Base-by-base conservation (phyloP, 164 flowering plant genomes). In the Buxus sempervirens region DNA sequence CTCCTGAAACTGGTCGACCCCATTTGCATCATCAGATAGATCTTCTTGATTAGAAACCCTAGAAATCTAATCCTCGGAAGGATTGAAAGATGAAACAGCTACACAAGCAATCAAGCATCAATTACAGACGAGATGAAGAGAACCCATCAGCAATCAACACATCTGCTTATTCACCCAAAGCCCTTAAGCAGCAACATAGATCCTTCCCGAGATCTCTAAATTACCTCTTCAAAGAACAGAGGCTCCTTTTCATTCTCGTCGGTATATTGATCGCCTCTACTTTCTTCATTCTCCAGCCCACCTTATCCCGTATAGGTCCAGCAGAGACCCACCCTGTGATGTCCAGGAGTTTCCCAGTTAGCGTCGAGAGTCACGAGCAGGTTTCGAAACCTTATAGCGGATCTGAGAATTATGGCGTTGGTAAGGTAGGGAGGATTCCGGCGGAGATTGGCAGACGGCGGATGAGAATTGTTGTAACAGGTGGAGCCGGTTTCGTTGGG, bases 401-500 rank as follows among this genome's bases (percentile, higher is more conserved):
- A 0, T 14, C 70, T 56, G 62, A 36, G 15, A 53, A 56, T 49
- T 53, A 56, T 38, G 64, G 67, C 38, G 65, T 41, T 4, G 82
- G 66, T 18, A 76, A 68, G 66, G 68, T 68, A 0, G 78, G 83
- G 20, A 72, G 93, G 27, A 83, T 94, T n/a, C 93, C 96, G 9
- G 85, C 69, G 13, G 91, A 86, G 65, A 70, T 88, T 23, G 78
- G 76, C 51, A 67, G 80, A 63, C 71, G 67, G 78, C 63, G 90
- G 70, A 53, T 79, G 83, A 69, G 98, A 76, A 80, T 91, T 59
- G 95, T 94, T 60, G 96, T 94, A 9, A 94, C 98, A 0, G 98
- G 98, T 32, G 98, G 98, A 13, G 97, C 97, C 0, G 98, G 98
- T 13, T 93, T 93, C 41, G 97, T 93, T 0, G 98, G 98, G 53